Conservation (phyloP, 2,329 filamentous ascomycete species). For the Thielaviopsis populi region DNA sequence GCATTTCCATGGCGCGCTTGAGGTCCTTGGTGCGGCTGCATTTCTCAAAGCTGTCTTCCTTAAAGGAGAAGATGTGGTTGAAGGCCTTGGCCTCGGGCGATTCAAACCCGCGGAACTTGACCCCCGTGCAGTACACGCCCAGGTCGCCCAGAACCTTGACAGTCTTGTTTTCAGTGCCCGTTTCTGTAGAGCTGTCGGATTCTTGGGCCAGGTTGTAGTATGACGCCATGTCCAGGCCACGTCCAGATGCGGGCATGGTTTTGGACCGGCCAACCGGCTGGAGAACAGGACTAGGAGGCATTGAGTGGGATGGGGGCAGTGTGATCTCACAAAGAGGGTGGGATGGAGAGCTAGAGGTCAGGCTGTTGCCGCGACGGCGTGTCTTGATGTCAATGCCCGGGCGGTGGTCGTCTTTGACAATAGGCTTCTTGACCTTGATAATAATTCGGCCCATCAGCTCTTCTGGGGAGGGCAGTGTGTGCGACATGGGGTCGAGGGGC, state of each 20-base stretch:
- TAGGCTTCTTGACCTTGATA: slow-evolving; percentile 84
- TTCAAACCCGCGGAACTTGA: slow-evolving; percentile 76
- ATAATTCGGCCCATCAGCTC: slow-evolving; percentile 71
- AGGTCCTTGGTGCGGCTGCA: slow-evolving; percentile 61
- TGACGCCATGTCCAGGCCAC: slow-evolving; percentile 18
- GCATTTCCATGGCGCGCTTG: slow-evolving; percentile 66
- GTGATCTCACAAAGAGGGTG: slow-evolving; percentile 40
- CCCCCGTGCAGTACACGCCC: slow-evolving; percentile 57
- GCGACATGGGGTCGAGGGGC: slow-evolving; percentile 52
- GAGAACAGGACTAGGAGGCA: slow-evolving; percentile 40
- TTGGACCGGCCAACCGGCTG: slow-evolving; percentile 24
- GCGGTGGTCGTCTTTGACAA: slow-evolving; percentile 27
- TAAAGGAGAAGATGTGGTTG: slow-evolving; percentile 94
- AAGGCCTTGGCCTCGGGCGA: slow-evolving; percentile 64
- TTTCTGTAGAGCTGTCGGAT: slow-evolving; percentile 42
- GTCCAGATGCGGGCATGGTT: not conserved
- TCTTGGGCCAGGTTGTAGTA: slow-evolving; percentile 62
- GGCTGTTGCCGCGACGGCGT: slow-evolving; percentile 48
- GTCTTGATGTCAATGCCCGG: slow-evolving; percentile 28
- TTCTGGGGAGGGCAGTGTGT: slow-evolving; percentile 67
- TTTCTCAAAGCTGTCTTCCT: slow-evolving; percentile 73
- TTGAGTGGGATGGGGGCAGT: slow-evolving; percentile 34
- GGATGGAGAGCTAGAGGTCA: slow-evolving; percentile 54
- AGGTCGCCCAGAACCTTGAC: slow-evolving; percentile 68
- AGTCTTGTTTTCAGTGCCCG: slow-evolving; percentile 62